These are phyloP conservation scores for Arthroderma uncinatum DNA, from an alignment of 2,329 filamentous ascomycete species.

Conservation along the genomic window DNA sequence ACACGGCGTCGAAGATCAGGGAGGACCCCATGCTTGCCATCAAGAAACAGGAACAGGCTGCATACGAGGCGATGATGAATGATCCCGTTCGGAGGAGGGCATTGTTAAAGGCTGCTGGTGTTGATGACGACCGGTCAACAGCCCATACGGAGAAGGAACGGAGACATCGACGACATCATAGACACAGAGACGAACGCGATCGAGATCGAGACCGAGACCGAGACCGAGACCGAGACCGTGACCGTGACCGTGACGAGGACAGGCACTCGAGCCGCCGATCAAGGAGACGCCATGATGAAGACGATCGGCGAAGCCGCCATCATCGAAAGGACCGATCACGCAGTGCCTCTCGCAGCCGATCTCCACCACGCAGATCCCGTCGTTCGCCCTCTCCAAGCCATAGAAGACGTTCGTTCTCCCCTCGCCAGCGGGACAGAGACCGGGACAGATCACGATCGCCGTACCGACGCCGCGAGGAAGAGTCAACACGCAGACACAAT, in stretches of 20 bases:
- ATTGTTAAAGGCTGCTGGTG: conserved; percentile 46
- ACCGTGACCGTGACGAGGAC: conserved; percentile 6
- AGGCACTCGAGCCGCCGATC: conserved; percentile 14
- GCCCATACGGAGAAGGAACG: conserved; percentile 36
- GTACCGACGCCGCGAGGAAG: conserved; percentile 25
- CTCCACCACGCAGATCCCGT: conserved; percentile 15
- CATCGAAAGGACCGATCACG: conserved; percentile 38
- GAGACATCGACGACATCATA: conserved; percentile 31
- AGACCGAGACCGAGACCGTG: conserved; percentile 18
- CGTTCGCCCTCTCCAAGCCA: conserved; percentile 17
- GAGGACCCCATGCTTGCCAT: conserved; percentile 89
- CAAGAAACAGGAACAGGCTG: conserved; percentile 78
- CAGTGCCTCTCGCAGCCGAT: conserved; percentile 21
- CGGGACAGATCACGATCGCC: conserved; percentile 30
- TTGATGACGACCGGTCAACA: conserved; percentile 25
- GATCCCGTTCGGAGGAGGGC: conserved; percentile 45
- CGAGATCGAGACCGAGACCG: conserved; percentile 13
- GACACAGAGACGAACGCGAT: conserved; percentile 20
- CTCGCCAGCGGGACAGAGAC: conserved; percentile 7
- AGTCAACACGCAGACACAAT: conserved; percentile 23
- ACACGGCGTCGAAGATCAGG: conserved; percentile 74
- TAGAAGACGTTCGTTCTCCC: conserved; percentile 18
- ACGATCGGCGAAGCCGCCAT: conserved; percentile 25
- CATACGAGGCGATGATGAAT: conserved; percentile 50
- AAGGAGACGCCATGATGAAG: conserved; percentile 13